These are phyloP conservation scores for Diplodia mutila DNA, from an alignment of 2,329 filamentous ascomycete genomes.

Conservation along the genomic window DNA sequence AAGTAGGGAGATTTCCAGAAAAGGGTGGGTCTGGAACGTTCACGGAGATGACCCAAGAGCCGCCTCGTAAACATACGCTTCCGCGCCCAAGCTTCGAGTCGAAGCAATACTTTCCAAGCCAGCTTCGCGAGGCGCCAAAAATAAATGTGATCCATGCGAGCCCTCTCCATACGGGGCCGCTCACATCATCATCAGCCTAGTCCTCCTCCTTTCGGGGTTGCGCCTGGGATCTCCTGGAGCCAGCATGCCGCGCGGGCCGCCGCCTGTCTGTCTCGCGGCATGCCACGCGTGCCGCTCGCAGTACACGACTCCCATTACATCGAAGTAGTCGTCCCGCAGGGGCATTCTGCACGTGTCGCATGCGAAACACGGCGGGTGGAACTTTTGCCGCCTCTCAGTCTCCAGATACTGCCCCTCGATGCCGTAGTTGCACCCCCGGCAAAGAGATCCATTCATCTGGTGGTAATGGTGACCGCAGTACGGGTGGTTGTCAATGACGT, in stretches of 20 bases:
- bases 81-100: background rate
- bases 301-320: constrained; percentile 77
- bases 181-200: constrained; percentile 56
- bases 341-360: constrained; percentile 77
- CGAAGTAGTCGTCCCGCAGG: constrained; percentile 85
- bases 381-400: constrained; percentile 76
- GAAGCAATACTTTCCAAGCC: constrained; percentile 13
- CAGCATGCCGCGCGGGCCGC: constrained; percentile 31
- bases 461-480: constrained; percentile 95
- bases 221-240: constrained; percentile 43
- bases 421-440: constrained; percentile 75
- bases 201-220: constrained; percentile 54
- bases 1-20: constrained; percentile 19
- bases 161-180: constrained; percentile 1
- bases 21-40: background rate
- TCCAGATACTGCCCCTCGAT: constrained; percentile 95
- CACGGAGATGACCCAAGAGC: constrained; percentile 12
- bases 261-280: constrained; percentile 48
- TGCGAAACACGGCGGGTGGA: constrained; percentile 84
- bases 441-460: constrained; percentile 84
- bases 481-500: constrained; percentile 83
- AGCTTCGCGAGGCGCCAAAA: background rate
- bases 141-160: constrained; percentile 14
- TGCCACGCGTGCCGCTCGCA: constrained; percentile 85
- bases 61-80: constrained; percentile 9